Evolutionary conservation across 345 rosid genomes (phyloP).

Genomic region (Corchorus capsularis): DNA sequence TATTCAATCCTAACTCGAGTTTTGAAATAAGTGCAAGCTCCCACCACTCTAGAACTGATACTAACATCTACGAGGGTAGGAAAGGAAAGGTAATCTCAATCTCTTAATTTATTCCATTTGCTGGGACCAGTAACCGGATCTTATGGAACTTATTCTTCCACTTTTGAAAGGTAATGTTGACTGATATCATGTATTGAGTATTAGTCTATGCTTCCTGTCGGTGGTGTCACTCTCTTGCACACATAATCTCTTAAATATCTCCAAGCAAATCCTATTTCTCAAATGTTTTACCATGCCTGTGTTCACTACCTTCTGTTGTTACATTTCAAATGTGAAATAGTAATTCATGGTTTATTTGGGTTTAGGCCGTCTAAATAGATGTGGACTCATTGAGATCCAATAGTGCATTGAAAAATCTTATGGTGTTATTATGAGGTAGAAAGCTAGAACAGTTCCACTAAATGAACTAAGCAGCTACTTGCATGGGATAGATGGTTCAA

Average conservation of each 20-base stretch:
- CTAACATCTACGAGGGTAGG: conserved; percentile 81
- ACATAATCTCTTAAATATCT: neutral
- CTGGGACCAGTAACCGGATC: neutral
- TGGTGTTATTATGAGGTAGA: neutral
- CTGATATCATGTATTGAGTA: neutral
- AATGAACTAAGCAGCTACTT: neutral
- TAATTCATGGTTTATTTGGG: neutral
- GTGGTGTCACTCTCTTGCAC: neutral
- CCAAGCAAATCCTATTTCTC: neutral
- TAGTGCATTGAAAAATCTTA: neutral
- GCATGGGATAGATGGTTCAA: neutral
- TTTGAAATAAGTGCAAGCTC: conserved; percentile 65
- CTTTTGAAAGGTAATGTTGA: neutral
- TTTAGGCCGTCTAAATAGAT: neutral
- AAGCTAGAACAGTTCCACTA: neutral
- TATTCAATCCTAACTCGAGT: conserved; percentile 84
- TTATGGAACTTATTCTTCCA: neutral
- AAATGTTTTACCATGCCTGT: neutral
- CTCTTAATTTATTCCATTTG: neutral
- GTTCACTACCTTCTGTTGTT: neutral
- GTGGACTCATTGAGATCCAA: neutral
- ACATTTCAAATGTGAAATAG: neutral
- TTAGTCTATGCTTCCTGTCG: neutral
- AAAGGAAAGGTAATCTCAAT: conserved; percentile 67
- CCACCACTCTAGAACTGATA: conserved; percentile 88